phyloP scores from a whole-genome alignment of 805 yeast species.

The Wickerhamomyces bovis region DNA sequence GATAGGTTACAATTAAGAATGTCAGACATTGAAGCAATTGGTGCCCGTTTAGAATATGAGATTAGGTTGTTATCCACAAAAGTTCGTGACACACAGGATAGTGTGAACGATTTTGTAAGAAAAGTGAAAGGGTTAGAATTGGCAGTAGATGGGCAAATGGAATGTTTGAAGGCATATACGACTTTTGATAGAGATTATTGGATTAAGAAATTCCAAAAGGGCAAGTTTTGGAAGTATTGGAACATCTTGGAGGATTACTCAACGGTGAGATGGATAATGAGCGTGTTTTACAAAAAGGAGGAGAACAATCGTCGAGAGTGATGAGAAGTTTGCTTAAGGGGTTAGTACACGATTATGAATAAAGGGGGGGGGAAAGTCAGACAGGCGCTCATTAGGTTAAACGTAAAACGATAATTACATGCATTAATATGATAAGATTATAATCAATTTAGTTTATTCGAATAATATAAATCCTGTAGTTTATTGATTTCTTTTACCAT shows the following conservation, averaged over 20 bases:
- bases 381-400: not conserved
- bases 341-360: not conserved
- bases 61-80: slow-evolving; percentile 51
- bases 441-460: not conserved
- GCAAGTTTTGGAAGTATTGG: slow-evolving; percentile 1
- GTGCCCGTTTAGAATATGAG: slow-evolving; percentile 62
- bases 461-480: not conserved
- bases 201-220: not conserved
- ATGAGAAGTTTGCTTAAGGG: no score
- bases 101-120: slow-evolving; percentile 38
- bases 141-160: slow-evolving; percentile 7
- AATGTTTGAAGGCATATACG: not conserved
- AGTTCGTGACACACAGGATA: slow-evolving; percentile 62
- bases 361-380: not conserved
- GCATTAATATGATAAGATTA: no score
- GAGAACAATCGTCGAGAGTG: not conserved
- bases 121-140: slow-evolving; percentile 31
- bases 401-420: no score
- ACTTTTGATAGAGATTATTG: not conserved
- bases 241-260: slow-evolving; percentile 1
- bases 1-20: slow-evolving; percentile 33
- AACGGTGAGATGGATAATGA: not conserved
- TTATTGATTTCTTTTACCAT: not conserved
- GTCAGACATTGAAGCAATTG: slow-evolving; percentile 46
- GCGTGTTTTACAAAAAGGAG: not conserved